A percentile compares a stretch with the other conserved stretches of the same genome.
These are phyloP conservation scores for Botrytis galanthina DNA, from an alignment of 2,329 filamentous ascomycete species.

Conservation along the genomic window DNA sequence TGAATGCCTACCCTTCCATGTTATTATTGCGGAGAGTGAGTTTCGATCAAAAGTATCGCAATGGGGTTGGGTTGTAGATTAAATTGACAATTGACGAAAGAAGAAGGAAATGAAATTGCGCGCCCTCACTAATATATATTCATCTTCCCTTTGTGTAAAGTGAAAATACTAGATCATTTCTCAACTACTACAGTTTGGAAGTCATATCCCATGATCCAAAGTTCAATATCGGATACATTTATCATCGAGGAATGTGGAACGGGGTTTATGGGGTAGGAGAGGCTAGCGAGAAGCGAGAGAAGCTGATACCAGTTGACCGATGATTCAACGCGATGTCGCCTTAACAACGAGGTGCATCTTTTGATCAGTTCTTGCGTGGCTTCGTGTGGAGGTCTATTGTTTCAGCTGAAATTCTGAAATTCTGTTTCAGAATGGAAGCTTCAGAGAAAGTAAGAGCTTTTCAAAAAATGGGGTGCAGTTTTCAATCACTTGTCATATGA, in stretches of 20 bases:
- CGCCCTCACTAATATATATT: neutral
- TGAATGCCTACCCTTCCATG: rapidly evolving
- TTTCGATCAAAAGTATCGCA: neutral
- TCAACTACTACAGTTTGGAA: neutral
- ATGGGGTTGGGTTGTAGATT: neutral
- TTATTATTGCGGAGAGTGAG: neutral
- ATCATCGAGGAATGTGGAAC: neutral
- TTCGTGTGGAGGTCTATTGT: neutral
- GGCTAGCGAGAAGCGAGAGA: neutral
- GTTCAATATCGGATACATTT: neutral
- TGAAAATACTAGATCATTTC: rapidly evolving
- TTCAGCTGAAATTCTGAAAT: neutral
- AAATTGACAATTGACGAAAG: neutral
- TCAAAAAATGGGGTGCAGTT: neutral
- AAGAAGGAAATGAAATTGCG: neutral
- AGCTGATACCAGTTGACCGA: neutral
- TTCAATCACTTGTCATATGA: neutral
- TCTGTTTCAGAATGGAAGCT: neutral
- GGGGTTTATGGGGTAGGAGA: neutral
- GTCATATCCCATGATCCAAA: neutral
- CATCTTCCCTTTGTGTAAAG: neutral
- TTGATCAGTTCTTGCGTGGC: neutral
- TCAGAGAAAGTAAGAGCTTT: too few species aligned
- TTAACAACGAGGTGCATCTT: neutral
- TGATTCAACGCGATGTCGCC: neutral